Evolutionary conservation across 805 yeast genomes (phyloP), one percentile per base, ranked within the genome.

Genomic region (Clavispora fructus): DNA sequence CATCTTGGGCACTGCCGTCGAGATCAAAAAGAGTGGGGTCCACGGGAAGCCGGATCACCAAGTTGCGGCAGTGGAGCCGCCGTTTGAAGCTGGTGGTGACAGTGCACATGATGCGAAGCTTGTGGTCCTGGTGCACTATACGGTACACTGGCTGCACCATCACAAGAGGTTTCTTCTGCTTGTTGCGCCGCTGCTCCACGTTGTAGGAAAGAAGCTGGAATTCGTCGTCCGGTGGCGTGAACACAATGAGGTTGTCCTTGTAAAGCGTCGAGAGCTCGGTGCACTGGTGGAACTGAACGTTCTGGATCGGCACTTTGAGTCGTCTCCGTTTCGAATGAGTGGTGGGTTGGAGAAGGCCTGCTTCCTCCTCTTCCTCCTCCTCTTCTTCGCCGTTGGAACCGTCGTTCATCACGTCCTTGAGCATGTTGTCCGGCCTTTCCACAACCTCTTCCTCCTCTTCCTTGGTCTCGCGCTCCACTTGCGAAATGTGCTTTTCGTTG

Each of bases 141-240:
- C 64, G 58, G 49, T 60, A 72, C 4, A 56, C 53, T 7, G 76
- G 77, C 30, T 60, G 61, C 4, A 78, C 61, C 67, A 71, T 60
- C n/a, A 79, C 52, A 30, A 78, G 57, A 1, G 82, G 81, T 37
- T 57, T 45, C 43, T 64, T 67, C n/a, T 56, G 45, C 33, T 53
- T 56, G 41, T 71, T 72, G 23, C 72, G 60, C 44, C 63, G 71
- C 33, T 67, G 65, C 16, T 77, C 78, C 37, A 71, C 73, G 4
- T 75, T 59, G 49, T 70, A 68, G 3, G 68, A 60, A 58, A 72
- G 62, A 2, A 71, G 55, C 2, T 58, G 55, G 43, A 73, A 73
- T 45, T 67, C 61, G 47, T 71, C 75, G 42, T 89, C 97, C 0
- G 97, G 97, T 13, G 97, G 97, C 14, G 85, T 79, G 61, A 90